Evolutionary conservation across 441 rosid genomes (phyloP).

Genomic region (Eugenia klotzschiana): DNA sequence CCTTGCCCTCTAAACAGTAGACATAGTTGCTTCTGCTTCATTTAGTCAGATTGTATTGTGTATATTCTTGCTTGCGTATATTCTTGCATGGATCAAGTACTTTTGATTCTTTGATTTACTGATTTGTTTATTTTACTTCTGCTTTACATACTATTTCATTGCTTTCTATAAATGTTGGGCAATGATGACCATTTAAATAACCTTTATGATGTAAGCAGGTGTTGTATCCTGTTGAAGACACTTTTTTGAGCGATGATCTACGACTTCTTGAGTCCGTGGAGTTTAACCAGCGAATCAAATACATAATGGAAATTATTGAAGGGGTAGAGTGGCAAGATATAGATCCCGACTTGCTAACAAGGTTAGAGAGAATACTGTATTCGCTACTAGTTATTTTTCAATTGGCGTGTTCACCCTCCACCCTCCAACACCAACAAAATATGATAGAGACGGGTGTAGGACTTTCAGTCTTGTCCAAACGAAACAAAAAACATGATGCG

Average conservation of each 20-base stretch:
- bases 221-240: conserved; percentile 40
- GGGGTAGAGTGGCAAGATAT: conserved; percentile 68
- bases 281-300: conserved; percentile 69
- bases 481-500: neutral
- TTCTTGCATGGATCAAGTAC: neutral
- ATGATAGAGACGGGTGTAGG: neutral
- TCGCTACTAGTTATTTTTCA: neutral
- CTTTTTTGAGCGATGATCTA: conserved; percentile 77
- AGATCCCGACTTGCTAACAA: conserved; percentile 87
- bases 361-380: conserved; percentile 24
- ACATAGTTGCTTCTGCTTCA: neutral
- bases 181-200: neutral
- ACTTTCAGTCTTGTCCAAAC: neutral
- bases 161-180: neutral
- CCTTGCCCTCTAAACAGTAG: neutral
- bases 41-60: neutral
- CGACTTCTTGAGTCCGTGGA: conserved; percentile 80
- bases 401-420: neutral
- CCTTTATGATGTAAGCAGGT: conserved; percentile 29
- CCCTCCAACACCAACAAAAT: neutral
- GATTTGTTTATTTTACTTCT: neutral
- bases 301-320: conserved; percentile 67
- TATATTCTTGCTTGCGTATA: neutral
- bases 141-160: neutral
- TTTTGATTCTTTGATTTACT: neutral